Conservation (phyloP, 2,329 filamentous ascomycete genomes). For the Penicillium corylophilum region DNA sequence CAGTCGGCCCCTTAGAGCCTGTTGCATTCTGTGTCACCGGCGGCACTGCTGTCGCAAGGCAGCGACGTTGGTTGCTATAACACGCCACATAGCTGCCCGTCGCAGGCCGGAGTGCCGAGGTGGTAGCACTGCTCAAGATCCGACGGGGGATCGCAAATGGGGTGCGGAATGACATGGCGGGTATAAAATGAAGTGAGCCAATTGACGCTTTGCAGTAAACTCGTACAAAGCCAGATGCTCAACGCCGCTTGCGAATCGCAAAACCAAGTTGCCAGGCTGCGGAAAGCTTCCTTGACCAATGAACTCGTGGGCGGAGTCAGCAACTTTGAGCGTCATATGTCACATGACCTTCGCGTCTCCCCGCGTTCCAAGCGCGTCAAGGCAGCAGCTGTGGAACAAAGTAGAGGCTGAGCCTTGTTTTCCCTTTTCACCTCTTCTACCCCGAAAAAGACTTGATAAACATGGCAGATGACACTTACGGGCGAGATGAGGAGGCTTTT, state of each 20-base stretch:
- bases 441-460: conserved; percentile 1
- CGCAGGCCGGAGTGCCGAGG: conserved; percentile 21
- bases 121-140: conserved; percentile 22
- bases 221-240: neutral
- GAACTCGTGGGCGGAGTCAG: conserved; percentile 27
- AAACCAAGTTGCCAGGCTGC: neutral
- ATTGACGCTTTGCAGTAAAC: neutral
- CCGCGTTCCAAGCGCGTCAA: conserved; percentile 31
- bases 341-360: conserved; percentile 39
- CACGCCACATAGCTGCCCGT: conserved; percentile 22
- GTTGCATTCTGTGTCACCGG: conserved; percentile 77
- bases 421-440: neutral
- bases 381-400: conserved; percentile 21
- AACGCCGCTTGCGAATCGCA: neutral
- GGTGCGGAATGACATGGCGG: conserved; percentile 43
- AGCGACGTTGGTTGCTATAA: conserved; percentile 27
- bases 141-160: conserved; percentile 34
- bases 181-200: neutral
- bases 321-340: conserved; percentile 18
- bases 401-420: neutral
- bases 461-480: conserved; percentile 39
- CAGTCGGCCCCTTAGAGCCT: conserved; percentile 76
- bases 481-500: conserved; percentile 40
- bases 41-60: conserved; percentile 63
- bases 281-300: conserved; percentile 28